A percentile compares a stretch with the other conserved stretches of the same genome.
These are phyloP conservation scores for Limtongia smithiae DNA, from an alignment of 805 yeast species.

Conservation along the genomic window DNA sequence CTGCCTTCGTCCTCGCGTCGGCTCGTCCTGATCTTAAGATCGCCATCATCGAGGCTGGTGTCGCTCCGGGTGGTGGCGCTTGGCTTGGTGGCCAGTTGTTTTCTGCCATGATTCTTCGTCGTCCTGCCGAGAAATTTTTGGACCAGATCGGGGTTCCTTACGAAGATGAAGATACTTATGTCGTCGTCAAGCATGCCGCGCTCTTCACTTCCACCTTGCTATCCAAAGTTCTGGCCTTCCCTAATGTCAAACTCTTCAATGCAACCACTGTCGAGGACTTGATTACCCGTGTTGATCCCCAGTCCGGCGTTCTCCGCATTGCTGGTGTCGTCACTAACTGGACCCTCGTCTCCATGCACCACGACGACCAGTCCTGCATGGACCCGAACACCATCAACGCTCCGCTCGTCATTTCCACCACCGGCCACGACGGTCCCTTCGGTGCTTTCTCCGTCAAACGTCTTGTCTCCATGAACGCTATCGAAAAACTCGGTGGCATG, in stretches of 20 bases:
- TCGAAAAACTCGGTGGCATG: constrained; percentile 60
- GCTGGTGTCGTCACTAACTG: constrained; percentile 83
- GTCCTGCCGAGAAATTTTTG: constrained; percentile 70
- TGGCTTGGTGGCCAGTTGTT: constrained; percentile 76
- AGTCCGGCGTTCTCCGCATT: constrained; percentile 55
- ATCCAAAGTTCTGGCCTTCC: constrained; percentile 65
- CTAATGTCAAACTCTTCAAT: constrained; percentile 72
- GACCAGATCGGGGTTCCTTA: constrained; percentile 60
- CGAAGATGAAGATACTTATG: constrained; percentile 77
- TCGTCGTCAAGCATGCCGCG: constrained; percentile 53
- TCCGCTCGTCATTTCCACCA: constrained; percentile 61
- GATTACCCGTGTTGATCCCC: constrained; percentile 62
- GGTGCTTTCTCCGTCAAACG: constrained; percentile 78
- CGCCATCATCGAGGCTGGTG: constrained; percentile 69
- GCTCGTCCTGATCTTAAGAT: constrained; percentile 72
- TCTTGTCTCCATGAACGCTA: constrained; percentile 44
- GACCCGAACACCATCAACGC: constrained; percentile 75
- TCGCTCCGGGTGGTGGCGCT: constrained; percentile 78
- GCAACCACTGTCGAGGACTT: constrained; percentile 79
- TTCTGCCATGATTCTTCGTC: constrained; percentile 74
- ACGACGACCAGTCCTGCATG: constrained; percentile 75
- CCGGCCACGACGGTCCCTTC: constrained; percentile 82
- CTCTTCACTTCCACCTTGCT: constrained; percentile 68
- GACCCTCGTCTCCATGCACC: constrained; percentile 74
- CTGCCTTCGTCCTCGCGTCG: constrained; percentile 69